Conservation (phyloP, 2,329 filamentous ascomycete genomes). For the Neonectria faginata region DNA sequence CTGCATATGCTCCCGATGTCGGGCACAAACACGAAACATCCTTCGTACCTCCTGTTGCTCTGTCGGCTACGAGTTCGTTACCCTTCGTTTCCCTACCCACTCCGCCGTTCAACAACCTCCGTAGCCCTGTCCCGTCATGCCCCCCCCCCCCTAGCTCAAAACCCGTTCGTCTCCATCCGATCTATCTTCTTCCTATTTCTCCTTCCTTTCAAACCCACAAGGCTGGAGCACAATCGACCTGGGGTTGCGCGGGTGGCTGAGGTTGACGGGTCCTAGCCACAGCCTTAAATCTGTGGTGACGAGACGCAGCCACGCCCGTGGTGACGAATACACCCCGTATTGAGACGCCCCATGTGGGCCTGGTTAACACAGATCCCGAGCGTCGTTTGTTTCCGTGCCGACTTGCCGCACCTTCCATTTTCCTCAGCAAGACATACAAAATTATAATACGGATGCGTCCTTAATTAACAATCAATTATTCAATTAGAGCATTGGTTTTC, state of each 20-base stretch:
- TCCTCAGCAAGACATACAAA: no score
- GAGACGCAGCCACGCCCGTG: conserved; percentile 20
- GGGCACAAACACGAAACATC: background rate
- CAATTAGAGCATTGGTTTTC: background rate
- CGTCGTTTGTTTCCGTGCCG: conserved; percentile 11
- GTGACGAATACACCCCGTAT: conserved; percentile 32
- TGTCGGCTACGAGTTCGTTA: background rate
- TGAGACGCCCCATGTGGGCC: conserved; percentile 10
- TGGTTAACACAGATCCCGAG: background rate
- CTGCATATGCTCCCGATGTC: background rate
- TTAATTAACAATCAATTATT: background rate
- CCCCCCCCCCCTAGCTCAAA: conserved; percentile 4
- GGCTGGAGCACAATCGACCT: conserved; percentile 13
- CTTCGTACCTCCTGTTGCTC: background rate
- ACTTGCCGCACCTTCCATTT: conserved; percentile 1
- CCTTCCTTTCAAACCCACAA: conserved; percentile 8
- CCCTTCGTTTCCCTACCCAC: conserved; percentile 12
- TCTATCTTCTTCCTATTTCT: conserved; percentile 1
- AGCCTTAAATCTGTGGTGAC: conserved; percentile 2
- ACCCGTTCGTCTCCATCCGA: conserved; percentile 20
- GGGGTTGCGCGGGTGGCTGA: conserved; percentile 19
- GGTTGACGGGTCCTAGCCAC: conserved; percentile 18
- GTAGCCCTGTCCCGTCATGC: background rate
- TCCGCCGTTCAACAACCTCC: conserved; percentile 13
- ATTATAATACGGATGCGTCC: no score